Evolutionary conservation across 345 rosid genomes (phyloP).

Genomic region (Eucalyptus rudis): DNA sequence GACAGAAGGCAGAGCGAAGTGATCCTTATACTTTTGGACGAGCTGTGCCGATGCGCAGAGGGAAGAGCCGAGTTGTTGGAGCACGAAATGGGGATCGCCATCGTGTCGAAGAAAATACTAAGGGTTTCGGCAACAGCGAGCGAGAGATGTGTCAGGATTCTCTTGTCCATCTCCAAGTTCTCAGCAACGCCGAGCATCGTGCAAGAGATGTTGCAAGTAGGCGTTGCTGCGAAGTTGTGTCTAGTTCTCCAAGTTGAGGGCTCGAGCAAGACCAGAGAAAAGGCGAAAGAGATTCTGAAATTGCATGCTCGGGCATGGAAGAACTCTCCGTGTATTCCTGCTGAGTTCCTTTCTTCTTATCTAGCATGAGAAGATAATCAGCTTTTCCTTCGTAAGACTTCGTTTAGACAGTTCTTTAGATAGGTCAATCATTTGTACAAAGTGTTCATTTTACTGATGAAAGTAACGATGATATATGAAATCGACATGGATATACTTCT

Average conservation of each 20-base stretch:
- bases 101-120: conserved; percentile 62
- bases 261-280: conserved; percentile 32
- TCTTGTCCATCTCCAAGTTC: conserved; percentile 43
- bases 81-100: conserved; percentile 58
- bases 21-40: conserved; percentile 35
- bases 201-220: conserved; percentile 63
- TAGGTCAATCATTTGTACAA: neutral
- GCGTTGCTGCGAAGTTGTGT: conserved; percentile 60
- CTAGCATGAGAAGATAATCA: neutral
- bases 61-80: conserved; percentile 60
- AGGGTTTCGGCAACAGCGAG: conserved; percentile 53
- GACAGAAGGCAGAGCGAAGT: conserved; percentile 40
- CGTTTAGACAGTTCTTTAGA: neutral
- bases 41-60: conserved; percentile 55
- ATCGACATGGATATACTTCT: neutral
- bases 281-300: conserved; percentile 53
- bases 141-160: conserved; percentile 51
- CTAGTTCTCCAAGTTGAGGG: conserved; percentile 48
- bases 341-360: conserved; percentile 14
- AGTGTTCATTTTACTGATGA: neutral
- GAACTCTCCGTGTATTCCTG: conserved; percentile 45
- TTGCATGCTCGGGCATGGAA: conserved; percentile 61
- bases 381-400: neutral
- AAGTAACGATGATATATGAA: neutral
- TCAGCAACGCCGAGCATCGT: conserved; percentile 36